phyloP scores from a whole-genome alignment of 2,329 filamentous ascomycete species.

The Trichoderma afroharzianum region DNA sequence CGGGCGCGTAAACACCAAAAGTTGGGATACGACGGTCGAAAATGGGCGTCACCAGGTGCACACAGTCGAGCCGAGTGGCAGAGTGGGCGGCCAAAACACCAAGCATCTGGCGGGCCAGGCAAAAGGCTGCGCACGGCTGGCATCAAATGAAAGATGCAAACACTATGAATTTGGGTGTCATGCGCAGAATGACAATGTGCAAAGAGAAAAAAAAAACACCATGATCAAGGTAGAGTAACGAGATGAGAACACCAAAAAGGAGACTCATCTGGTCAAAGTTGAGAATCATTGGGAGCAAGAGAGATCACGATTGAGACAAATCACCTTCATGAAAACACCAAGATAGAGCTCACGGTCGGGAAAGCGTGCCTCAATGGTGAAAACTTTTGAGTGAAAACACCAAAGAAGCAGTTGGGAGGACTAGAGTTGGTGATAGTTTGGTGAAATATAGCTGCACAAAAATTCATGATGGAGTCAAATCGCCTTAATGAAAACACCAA shows the following conservation, averaged over 20 bases:
- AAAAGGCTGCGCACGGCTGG: not conserved
- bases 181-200: not conserved
- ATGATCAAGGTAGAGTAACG: not conserved
- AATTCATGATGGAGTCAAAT: not conserved
- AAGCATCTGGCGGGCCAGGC: not conserved
- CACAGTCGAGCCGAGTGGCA: not conserved
- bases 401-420: not conserved
- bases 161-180: not conserved
- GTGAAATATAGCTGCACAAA: not conserved
- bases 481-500: not conserved
- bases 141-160: not conserved
- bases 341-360: not conserved
- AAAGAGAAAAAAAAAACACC: not conserved
- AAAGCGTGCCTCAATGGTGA: not conserved
- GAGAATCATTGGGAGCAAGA: not conserved
- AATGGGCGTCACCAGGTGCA: not conserved
- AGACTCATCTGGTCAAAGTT: not conserved
- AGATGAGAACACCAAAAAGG: not conserved
- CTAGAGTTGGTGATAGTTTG: not conserved
- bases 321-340: not conserved
- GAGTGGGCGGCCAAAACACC: not conserved
- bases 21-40: not conserved
- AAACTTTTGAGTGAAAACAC: not conserved
- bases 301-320: not conserved
- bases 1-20: not conserved